These are phyloP conservation scores for Mycena citricolor DNA, from an alignment of 1,284 basidiomycete genomes.

Conservation along the genomic window DNA sequence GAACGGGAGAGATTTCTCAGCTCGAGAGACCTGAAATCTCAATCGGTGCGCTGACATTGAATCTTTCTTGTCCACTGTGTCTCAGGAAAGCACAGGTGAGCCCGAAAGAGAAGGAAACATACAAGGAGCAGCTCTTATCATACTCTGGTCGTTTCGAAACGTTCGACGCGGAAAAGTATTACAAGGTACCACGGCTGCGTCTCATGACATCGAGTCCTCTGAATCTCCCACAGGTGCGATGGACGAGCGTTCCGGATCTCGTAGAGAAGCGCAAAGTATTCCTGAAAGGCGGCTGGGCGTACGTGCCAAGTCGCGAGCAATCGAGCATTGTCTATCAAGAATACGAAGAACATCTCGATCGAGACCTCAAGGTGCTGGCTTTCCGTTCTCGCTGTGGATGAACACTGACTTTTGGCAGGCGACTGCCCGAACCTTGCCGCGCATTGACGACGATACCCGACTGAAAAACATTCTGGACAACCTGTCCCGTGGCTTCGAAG, in stretches of 20 bases:
- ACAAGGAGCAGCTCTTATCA: conserved; percentile 48
- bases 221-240: conserved; percentile 49
- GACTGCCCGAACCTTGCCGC: conserved; percentile 86
- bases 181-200: conserved; percentile 66
- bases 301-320: conserved; percentile 81
- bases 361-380: conserved; percentile 72
- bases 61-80: background rate
- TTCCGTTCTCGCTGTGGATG: background rate
- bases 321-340: conserved; percentile 89
- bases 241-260: conserved; percentile 93
- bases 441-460: conserved; percentile 95
- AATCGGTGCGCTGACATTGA: conserved; percentile 46
- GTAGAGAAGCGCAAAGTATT: conserved; percentile 85
- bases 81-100: conserved; percentile 48
- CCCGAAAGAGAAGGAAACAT: conserved; percentile 54
- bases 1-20: conserved; percentile 77
- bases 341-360: conserved; percentile 76
- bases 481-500: conserved; percentile 91
- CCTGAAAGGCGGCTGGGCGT: conserved; percentile 84
- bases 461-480: conserved; percentile 90
- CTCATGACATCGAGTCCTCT: background rate
- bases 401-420: conserved; percentile 43
- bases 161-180: conserved; percentile 56
- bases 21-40: conserved; percentile 81
- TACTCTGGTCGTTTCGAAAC: conserved; percentile 32